These are phyloP conservation scores for Phytophthora litchii DNA, from an alignment of 352 stramenopile genomes.

Conservation along the genomic window DNA sequence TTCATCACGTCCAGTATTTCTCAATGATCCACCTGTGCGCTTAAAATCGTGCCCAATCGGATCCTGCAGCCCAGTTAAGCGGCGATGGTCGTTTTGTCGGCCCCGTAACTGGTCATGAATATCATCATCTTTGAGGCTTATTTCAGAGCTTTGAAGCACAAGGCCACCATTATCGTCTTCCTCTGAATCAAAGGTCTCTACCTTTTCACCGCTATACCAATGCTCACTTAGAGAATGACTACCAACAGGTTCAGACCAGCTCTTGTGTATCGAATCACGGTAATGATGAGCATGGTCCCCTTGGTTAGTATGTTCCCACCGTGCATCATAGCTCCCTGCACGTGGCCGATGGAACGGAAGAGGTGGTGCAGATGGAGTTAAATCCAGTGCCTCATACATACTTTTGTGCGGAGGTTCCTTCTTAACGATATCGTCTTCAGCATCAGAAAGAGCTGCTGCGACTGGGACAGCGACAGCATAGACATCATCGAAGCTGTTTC, in stretches of 20 bases:
- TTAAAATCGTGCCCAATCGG: not conserved
- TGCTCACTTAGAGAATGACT: conserved; percentile 4
- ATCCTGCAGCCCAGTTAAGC: conserved; percentile 8
- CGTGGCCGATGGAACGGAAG: conserved; percentile 18
- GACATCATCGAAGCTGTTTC: conserved; percentile 61
- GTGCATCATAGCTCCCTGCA: conserved; percentile 17
- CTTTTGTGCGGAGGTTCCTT: conserved; percentile 49
- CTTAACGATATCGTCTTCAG: conserved; percentile 27
- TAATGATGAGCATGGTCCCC: conserved; percentile 1
- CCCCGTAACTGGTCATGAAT: conserved; percentile 3
- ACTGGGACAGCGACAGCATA: conserved; percentile 34
- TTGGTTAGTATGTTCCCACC: conserved; percentile 11
- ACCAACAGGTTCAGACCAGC: conserved; percentile 24
- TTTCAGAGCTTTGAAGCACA: not conserved
- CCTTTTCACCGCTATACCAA: conserved; percentile 1
- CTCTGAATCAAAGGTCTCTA: conserved; percentile 17
- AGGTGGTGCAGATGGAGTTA: conserved; percentile 52
- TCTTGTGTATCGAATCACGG: conserved; percentile 26
- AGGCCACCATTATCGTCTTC: conserved; percentile 6
- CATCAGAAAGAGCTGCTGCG: conserved; percentile 8
- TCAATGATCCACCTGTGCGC: not conserved
- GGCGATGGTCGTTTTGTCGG: conserved; percentile 7
- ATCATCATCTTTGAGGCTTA: not conserved
- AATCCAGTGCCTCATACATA: conserved; percentile 53
- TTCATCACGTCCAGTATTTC: not conserved